Evolutionary conservation across 345 rosid genomes (phyloP).

Genomic region (Linum usitatissimum): DNA sequence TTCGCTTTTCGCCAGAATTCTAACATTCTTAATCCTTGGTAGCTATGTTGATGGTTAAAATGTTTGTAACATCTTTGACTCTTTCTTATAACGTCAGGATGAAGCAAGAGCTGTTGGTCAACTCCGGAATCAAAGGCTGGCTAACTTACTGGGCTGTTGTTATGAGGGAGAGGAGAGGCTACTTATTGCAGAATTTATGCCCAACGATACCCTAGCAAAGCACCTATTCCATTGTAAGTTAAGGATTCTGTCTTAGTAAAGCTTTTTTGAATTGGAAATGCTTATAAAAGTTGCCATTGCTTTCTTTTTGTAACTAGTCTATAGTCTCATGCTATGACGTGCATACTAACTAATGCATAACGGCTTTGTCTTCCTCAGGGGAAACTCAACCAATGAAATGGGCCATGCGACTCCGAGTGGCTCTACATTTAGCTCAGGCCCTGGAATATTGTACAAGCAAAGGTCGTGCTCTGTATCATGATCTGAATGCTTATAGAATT

Average conservation of each 20-base stretch:
- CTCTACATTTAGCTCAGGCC: slow-evolving; percentile 83
- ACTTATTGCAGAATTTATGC: slow-evolving; percentile 83
- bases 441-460: slow-evolving; percentile 81
- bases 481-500: slow-evolving; percentile 87
- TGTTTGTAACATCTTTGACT: not conserved
- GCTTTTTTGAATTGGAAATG: not conserved
- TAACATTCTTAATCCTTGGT: not conserved
- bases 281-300: not conserved
- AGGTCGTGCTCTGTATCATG: slow-evolving; percentile 83
- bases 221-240: slow-evolving; percentile 79
- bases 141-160: slow-evolving; percentile 82
- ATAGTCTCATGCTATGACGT: not conserved
- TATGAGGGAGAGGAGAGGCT: slow-evolving; percentile 79
- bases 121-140: slow-evolving; percentile 65
- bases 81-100: slow-evolving; percentile 30
- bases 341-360: not conserved
- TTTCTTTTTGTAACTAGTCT: not conserved
- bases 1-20: not conserved
- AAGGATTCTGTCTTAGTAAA: not conserved
- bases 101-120: slow-evolving; percentile 90
- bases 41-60: not conserved
- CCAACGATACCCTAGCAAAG: slow-evolving; percentile 85
- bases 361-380: slow-evolving; percentile 37
- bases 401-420: slow-evolving; percentile 95
- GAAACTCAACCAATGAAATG: slow-evolving; percentile 93